Percentiles rank a stretch among this genome's conserved stretches.
phyloP scores from a whole-genome alignment of 1,284 basidiomycete genomes.

The Fomitopsis pinicola region DNA sequence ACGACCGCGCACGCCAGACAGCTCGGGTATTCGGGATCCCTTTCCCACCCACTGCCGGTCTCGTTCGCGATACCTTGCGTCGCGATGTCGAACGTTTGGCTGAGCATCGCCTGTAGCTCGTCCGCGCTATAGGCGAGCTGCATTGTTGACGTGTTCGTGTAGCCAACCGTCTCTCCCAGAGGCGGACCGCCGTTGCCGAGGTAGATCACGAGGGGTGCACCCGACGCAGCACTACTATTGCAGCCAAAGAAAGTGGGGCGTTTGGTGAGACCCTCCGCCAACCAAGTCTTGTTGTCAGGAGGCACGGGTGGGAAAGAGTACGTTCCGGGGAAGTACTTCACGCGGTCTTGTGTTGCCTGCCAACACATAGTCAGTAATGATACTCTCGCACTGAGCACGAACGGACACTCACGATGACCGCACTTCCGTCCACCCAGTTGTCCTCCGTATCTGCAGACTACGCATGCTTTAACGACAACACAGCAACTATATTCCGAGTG shows the following conservation, averaged over 20 bases:
- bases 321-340: constrained; percentile 28
- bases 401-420: constrained; percentile 36
- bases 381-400: no score
- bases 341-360: constrained; percentile 38
- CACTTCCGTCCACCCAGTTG: constrained; percentile 35
- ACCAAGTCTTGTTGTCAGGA: constrained; percentile 24
- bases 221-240: constrained; percentile 12
- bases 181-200: constrained; percentile 40
- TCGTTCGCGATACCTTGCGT: constrained; percentile 36
- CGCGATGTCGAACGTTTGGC: constrained; percentile 35
- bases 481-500: neutral
- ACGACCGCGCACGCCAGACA: constrained; percentile 41
- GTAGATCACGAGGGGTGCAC: constrained; percentile 25
- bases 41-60: constrained; percentile 10
- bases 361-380: neutral
- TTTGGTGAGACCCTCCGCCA: constrained; percentile 28
- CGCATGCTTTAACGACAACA: neutral
- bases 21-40: constrained; percentile 36
- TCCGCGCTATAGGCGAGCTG: constrained; percentile 28
- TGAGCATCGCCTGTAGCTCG: constrained; percentile 35
- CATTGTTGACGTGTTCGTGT: constrained; percentile 36
- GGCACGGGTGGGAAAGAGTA: constrained; percentile 42
- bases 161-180: constrained; percentile 29
- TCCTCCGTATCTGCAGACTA: constrained; percentile 28
- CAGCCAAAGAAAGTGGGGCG: constrained; percentile 45